Evolutionary conservation across 345 rosid genomes (phyloP).

Genomic region (Ceriops decandra): DNA sequence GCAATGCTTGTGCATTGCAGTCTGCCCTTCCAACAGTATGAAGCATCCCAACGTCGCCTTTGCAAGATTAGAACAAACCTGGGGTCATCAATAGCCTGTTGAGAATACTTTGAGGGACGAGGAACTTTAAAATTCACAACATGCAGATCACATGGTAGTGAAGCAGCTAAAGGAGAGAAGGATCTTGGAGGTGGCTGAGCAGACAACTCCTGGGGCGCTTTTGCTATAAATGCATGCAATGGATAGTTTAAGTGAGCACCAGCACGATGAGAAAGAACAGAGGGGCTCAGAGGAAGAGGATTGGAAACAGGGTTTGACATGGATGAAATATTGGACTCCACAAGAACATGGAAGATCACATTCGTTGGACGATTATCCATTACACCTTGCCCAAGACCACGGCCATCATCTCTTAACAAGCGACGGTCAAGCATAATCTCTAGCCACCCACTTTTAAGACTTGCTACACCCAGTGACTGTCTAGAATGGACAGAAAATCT

Average conservation of each 20-base stretch:
- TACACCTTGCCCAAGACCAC: conserved; percentile 99
- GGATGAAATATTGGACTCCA: conserved; percentile 63
- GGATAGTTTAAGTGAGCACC: conserved; percentile 87
- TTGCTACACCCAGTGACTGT: conserved; percentile 80
- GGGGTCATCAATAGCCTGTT: conserved; percentile 44
- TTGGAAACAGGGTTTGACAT: conserved; percentile 40
- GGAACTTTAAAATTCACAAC: conserved; percentile 84
- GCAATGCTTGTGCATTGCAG: conserved; percentile 55
- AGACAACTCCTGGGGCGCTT: conserved; percentile 65
- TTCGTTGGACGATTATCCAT: conserved; percentile 80
- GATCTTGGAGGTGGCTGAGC: conserved; percentile 45
- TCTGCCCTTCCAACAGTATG: conserved; percentile 62
- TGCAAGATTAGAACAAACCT: conserved; percentile 66
- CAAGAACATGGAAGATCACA: conserved; percentile 65
- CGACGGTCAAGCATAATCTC: conserved; percentile 98
- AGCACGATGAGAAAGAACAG: conserved; percentile 71
- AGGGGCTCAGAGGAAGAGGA: conserved; percentile 59
- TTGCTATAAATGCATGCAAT: conserved; percentile 66
- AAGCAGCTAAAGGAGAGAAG: conserved; percentile 65
- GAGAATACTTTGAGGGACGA: conserved; percentile 64
- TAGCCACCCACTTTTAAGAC: conserved; percentile 79
- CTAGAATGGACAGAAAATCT: conserved; percentile 89
- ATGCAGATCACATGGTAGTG: conserved; percentile 88
- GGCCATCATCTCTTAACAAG: conserved; percentile 77
- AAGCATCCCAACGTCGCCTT: conserved; percentile 72